Base-by-base conservation (phyloP, 345 rosid species). In the Syzygium aromaticum region DNA sequence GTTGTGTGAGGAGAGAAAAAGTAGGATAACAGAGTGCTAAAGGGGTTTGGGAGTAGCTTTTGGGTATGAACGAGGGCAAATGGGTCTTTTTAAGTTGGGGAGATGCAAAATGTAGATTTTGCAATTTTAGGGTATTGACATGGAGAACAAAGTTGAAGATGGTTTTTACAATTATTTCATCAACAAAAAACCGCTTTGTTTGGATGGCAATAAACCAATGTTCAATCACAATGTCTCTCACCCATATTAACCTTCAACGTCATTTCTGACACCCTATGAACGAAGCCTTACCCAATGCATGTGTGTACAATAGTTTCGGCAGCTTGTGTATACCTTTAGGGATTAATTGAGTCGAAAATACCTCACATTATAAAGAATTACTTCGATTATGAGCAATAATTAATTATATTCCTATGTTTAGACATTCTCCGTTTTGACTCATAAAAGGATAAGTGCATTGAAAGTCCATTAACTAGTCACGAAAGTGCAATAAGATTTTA, bases 231-330 rank as follows among this genome's bases (percentile, higher is more conserved):
- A 23, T n/a, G 25, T 56, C 61, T 56, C n/a, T 3, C 2, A 0
- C n/a, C 23, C n/a, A 23, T 56, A 56, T 23, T 56, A 56, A 56
- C 61, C 61, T 56, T 0, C 12, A 56, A 23, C 61, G 9, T 56
- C n/a, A 56, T 23, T 56, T 56, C n/a, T 12, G 23, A 23, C n/a
- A 56, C 23, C n/a, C 61, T 56, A 9, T 23, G n/a, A 56, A 0
- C 23, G 27, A 54, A 54, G 59, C 5, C 59, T 54, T 25, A 54
- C 27, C 59, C 59, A 8, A 56, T 56, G 5, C 9, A 56, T 22
- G n/a, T 22, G 13, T 23, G 61, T 56, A 56, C n/a, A 9, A 56
- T 0, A 56, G 61, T 22, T 12, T 5, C 0, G n/a, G n/a, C 61
- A 56, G 2, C 4, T 56, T 23, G n/a, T 56, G n/a, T 27, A 40